Evolutionary conservation across 2,329 filamentous ascomycete genomes (phyloP), one percentile per base, ranked within the genome.

Genomic region (Talaromyces albobiverticillius): DNA sequence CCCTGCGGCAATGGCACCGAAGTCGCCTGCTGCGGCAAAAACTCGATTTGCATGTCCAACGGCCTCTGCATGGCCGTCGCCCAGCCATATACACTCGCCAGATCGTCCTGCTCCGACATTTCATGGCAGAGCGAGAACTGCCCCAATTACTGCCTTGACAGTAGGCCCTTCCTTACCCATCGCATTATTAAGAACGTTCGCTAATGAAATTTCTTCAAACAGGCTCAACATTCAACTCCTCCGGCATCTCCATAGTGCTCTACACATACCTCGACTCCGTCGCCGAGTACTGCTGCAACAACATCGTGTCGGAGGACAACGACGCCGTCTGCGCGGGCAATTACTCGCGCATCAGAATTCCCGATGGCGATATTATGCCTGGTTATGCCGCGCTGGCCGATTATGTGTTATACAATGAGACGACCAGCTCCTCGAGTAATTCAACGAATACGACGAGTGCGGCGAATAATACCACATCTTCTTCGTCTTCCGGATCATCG

Each of bases 11-110:
- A 59, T 8, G 58, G 60, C 14, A 55, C 60, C 9, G 51, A 59
- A 53, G 63, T 64, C 8, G 56, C 56, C 2, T 70, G 67, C 54
- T 70, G 67, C 36, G 59, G 61, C 2, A 34, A 25, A 3, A 53
- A 40, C 8, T 58, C 59, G 16, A 58, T 69, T 46, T 70, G 67
- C 43, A 53, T 67, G 23, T 60, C 61, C 13, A 70, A 69, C 51
- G 65, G 67, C 5, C 60, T 64, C 23, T 70, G 66, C 50, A 48
- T 67, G 32, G 57, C 60, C 25, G 47, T 57, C 6, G 41, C 25
- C 22, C 65, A 52, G 31, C 49, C 65, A 1, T 68, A 61, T 29
- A 57, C 59, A 8, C 45, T 67, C 3, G 64, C 65, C 3, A 60
- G 66, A 25, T 65, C 63, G 1, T 58, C 48, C 6, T 70, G 67